Evolutionary conservation across 2,329 filamentous ascomycete species (phyloP).

Genomic region (Cladosporium cucumerinum): DNA sequence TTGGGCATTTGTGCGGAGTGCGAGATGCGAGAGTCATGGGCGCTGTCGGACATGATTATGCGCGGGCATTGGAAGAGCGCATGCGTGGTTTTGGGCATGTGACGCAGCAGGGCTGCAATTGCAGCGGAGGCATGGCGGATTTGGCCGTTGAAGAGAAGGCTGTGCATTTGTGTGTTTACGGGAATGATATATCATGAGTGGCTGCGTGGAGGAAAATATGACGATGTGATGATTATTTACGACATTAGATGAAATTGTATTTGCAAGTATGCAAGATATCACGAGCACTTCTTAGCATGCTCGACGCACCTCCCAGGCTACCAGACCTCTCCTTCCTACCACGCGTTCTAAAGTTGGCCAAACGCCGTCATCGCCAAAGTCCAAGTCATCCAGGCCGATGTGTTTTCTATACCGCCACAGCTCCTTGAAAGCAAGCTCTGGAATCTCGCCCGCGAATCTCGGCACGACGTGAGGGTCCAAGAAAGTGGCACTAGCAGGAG

Average conservation of each 20-base stretch:
- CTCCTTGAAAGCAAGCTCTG: slow-evolving; percentile 60
- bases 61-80: slow-evolving; percentile 32
- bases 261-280: neutral
- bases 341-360: slow-evolving; percentile 68
- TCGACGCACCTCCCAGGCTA: slow-evolving; percentile 42
- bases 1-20: slow-evolving; percentile 37
- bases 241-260: neutral
- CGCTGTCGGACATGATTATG: slow-evolving; percentile 39
- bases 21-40: slow-evolving; percentile 38
- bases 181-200: slow-evolving; percentile 24
- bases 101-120: neutral
- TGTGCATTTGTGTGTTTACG: slow-evolving; percentile 26
- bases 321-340: slow-evolving; percentile 44
- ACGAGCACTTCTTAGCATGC: slow-evolving; percentile 32
- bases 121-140: slow-evolving; percentile 11
- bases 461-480: slow-evolving; percentile 53
- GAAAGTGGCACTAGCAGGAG: slow-evolving; percentile 68
- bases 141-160: slow-evolving; percentile 5
- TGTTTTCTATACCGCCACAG: slow-evolving; percentile 67
- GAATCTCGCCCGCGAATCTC: slow-evolving; percentile 1
- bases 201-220: neutral
- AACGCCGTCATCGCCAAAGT: slow-evolving; percentile 73
- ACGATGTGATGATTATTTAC: slow-evolving; percentile 3
- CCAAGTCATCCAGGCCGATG: slow-evolving; percentile 75
- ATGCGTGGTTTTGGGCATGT: slow-evolving; percentile 25